Evolutionary conservation across 306 rosid genomes (phyloP).

Genomic region (Quercus cerris): DNA sequence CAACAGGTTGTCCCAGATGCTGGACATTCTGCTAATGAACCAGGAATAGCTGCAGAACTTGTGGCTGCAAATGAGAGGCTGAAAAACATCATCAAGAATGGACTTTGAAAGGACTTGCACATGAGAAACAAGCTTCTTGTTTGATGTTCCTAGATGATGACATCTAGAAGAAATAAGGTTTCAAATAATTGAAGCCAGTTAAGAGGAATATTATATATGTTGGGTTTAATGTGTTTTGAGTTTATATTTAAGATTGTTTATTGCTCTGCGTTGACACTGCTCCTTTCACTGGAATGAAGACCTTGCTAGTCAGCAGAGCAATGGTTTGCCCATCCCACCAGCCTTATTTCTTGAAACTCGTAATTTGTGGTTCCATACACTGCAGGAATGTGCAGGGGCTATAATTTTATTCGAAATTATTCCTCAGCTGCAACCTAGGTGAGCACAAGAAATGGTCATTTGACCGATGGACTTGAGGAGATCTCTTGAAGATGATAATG

Average conservation of each 20-base stretch:
- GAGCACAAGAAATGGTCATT: neutral
- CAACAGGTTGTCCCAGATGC: conserved; percentile 79
- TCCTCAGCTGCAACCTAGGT: neutral
- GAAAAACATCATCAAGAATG: conserved; percentile 49
- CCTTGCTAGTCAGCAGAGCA: neutral
- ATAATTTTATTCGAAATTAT: neutral
- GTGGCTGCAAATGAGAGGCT: conserved; percentile 90
- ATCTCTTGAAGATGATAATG: neutral
- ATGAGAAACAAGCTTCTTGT: neutral
- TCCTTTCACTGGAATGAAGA: neutral
- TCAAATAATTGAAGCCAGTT: neutral
- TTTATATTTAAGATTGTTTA: neutral
- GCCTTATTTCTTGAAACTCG: neutral
- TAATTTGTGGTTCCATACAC: neutral
- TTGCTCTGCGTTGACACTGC: neutral
- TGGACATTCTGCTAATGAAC: conserved; percentile 95
- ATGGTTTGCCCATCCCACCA: neutral
- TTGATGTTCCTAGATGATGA: too few relatives aligned
- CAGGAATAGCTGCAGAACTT: conserved; percentile 83
- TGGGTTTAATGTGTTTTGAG: neutral
- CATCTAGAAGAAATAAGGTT: too few relatives aligned
- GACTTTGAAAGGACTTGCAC: conserved; percentile 31
- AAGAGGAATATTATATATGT: neutral
- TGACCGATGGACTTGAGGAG: neutral
- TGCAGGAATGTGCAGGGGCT: neutral